Evolutionary conservation across 495 filamentous ascomycete species (phyloP), one percentile per base, ranked within the genome.

Genomic region (Jackrogersella multiformis): DNA sequence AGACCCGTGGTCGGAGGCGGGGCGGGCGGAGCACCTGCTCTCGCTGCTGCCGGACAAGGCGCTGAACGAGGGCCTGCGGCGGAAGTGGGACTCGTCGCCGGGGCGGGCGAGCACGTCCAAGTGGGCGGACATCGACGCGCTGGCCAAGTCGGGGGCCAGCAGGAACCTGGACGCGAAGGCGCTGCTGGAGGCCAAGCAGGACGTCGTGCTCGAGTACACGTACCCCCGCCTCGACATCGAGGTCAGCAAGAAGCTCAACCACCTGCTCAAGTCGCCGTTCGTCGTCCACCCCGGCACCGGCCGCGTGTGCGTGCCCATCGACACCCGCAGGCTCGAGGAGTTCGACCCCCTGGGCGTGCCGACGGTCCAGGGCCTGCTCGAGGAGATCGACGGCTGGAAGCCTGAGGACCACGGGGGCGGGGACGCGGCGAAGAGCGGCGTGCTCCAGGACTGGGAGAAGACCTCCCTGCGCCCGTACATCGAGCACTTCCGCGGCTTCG

Each of bases 151-250:
- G 0, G 87, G 88, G 10, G 86, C 85, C 9, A 87, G 86, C 73
- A 88, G 87, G 49, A 85, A 80, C 1, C 76, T 94, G 0, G 87
- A 92, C 69, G 61, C 86, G 2, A 79, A 81, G 49, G 83, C 86
- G 2, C 83, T 98, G 21, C 82, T 88, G n/a, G 91, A 97, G 61
- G 91, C 91, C 21, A 97, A 96, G 78, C 91, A 96, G 68, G 95
- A 98, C 71, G 89, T 98, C 42, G 87, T 97, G 12, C 85, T 99
- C 23, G 96, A 98, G 78, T 97, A 98, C 78, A 97, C 95, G 4
- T 99, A 99, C 76, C 96, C 95, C n/a, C 88, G 95, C 8, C 88
- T 99, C 51, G 95, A 99, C 82, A 92, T 92, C 56, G 93, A 97
- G 68, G 95, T 99, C 69, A 92, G 90, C 71, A 97, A 97, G 80